Conservation (phyloP, 2,329 filamentous ascomycete species). For the Dothiorella sarmentorum region DNA sequence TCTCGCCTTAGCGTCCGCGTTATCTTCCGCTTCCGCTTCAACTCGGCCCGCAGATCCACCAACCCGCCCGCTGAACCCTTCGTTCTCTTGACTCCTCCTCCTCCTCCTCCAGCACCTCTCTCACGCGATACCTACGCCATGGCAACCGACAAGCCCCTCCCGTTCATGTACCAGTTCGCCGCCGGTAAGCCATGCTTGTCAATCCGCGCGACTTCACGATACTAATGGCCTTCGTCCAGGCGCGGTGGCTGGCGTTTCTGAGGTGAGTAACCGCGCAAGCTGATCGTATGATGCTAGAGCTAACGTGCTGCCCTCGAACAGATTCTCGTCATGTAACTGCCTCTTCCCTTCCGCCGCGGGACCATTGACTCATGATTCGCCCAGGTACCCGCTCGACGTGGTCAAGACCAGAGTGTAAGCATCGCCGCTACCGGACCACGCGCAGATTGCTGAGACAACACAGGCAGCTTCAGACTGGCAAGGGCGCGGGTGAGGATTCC, state of each 20-base stretch:
- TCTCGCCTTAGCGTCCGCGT: neutral
- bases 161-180: slow-evolving; percentile 92
- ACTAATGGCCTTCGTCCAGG: slow-evolving; percentile 49
- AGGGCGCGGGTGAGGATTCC: slow-evolving; percentile 68
- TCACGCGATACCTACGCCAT: slow-evolving; percentile 32
- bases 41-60: slow-evolving; percentile 2
- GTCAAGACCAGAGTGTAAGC: slow-evolving; percentile 95
- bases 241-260: slow-evolving; percentile 95
- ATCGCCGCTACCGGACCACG: slow-evolving; percentile 6
- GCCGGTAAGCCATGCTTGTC: slow-evolving; percentile 60
- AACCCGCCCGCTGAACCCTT: slow-evolving; percentile 4
- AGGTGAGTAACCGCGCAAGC: slow-evolving; percentile 58
- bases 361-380: slow-evolving; percentile 20
- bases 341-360: slow-evolving; percentile 9
- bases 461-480: slow-evolving; percentile 83
- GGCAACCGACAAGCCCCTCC: slow-evolving; percentile 68
- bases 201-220: slow-evolving; percentile 28
- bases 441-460: slow-evolving; percentile 26
- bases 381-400: slow-evolving; percentile 96
- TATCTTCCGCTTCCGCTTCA: slow-evolving; percentile 13
- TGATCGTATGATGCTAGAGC: slow-evolving; percentile 18
- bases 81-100: slow-evolving; percentile 20
- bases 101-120: slow-evolving; percentile 18
- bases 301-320: slow-evolving; percentile 41
- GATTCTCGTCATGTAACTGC: slow-evolving; percentile 80